Evolutionary conservation across 306 rosid genomes (phyloP), one percentile per base, ranked within the genome.

Genomic region (Vigna mungo): DNA sequence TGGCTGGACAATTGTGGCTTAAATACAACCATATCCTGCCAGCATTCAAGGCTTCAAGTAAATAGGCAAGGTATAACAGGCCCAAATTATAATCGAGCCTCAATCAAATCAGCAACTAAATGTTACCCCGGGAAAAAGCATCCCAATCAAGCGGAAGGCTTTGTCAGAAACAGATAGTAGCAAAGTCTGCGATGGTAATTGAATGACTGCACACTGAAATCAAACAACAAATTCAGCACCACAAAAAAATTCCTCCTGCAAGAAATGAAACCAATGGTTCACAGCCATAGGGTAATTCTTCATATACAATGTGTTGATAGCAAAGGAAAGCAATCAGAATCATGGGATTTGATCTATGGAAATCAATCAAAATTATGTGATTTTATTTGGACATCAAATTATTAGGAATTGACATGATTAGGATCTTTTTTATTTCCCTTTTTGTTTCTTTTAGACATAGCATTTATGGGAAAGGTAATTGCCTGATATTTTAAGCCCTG

Each of bases 131-230:
- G 99, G 99, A 70, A 95, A 91, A 69, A 95, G 98, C 99, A 95
- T 92, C 82, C 99, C 99, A 73, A 89, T 91, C 90, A 95, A 87
- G 86, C 98, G 98, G 89, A 55, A 89, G 66, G 97, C 96, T 85
- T 89, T 92, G 85, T 95, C 97, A 10, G 99, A 91, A 78, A 92
- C 97, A 25, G 98, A 95, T 25, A 95, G 89, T 74, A 92, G 92
- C 90, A 95, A 69, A 0, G 99, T 95, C 89, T 95, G 97, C 17
- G 99, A 92, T 32, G 99, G 98, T 81, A 95, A 75, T 68, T 95
- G 98, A 78, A 95, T 95, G 76, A 92, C 99, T 25, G 99, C 99
- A 88, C 99, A 95, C 99, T 95, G 93, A 67, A 85, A 76, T 72
- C 17, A 78, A 86, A 82, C 9, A 17, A 78, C 11, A 32, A 56